phyloP scores from a whole-genome alignment of 2,329 filamentous ascomycete species.

The Corniculantispora saksenae region DNA sequence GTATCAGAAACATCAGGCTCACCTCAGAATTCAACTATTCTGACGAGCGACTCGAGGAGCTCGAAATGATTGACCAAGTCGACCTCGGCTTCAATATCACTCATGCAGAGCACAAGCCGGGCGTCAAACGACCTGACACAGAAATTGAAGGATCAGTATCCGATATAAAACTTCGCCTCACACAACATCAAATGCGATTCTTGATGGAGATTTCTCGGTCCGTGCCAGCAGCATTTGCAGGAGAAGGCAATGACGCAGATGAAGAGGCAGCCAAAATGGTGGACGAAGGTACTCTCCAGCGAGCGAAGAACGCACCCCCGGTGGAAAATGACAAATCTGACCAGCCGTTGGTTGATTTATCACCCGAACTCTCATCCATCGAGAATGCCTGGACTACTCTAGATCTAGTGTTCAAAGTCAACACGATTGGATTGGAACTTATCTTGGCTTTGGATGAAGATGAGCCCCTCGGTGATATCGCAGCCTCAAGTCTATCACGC shows the following conservation, averaged over 20 bases:
- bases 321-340: slow-evolving; percentile 35
- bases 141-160: slow-evolving; percentile 93
- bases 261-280: slow-evolving; percentile 76
- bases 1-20: slow-evolving; percentile 87
- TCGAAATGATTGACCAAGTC: slow-evolving; percentile 96
- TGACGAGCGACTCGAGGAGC: slow-evolving; percentile 71
- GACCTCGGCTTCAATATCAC: slow-evolving; percentile 91
- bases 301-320: slow-evolving; percentile 43
- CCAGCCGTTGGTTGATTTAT: slow-evolving; percentile 53
- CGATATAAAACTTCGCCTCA: slow-evolving; percentile 85
- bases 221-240: slow-evolving; percentile 81
- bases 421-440: slow-evolving; percentile 85
- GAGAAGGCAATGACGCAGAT: slow-evolving; percentile 66
- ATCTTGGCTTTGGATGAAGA: slow-evolving; percentile 70
- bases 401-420: slow-evolving; percentile 86
- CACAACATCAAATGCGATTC: slow-evolving; percentile 88
- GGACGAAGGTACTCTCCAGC: slow-evolving; percentile 55
- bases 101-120: slow-evolving; percentile 81
- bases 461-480: slow-evolving; percentile 75
- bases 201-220: slow-evolving; percentile 83
- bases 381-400: slow-evolving; percentile 86
- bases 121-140: slow-evolving; percentile 79
- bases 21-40: slow-evolving; percentile 87
- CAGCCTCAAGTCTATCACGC: slow-evolving; percentile 81
- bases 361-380: slow-evolving; percentile 69